Evolutionary conservation across 306 rosid species (phyloP).

Genomic region (Begonia loranthoides): DNA sequence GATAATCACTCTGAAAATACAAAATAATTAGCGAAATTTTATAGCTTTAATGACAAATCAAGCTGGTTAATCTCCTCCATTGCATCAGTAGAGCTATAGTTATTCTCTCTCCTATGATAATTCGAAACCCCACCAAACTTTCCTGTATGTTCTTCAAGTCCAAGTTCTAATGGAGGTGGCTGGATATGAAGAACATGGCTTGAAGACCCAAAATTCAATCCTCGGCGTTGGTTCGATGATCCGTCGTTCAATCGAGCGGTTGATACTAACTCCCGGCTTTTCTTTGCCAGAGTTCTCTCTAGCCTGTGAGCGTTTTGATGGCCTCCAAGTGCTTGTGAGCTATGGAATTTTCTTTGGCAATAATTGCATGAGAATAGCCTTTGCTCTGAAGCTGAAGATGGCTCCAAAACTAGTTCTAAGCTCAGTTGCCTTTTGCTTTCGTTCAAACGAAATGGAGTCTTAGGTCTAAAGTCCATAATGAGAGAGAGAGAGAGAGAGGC

Average conservation of each 20-base stretch:
- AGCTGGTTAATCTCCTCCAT: slow-evolving; percentile 58
- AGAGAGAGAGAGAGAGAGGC: no score
- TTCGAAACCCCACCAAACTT: neutral
- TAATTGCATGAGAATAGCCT: slow-evolving; percentile 73
- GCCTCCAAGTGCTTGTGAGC: slow-evolving; percentile 81
- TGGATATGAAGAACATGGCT: slow-evolving; percentile 7
- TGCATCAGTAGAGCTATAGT: neutral
- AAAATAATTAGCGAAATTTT: slow-evolving; percentile 4
- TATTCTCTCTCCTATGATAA: neutral
- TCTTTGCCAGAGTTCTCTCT: slow-evolving; percentile 73
- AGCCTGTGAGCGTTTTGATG: slow-evolving; percentile 92
- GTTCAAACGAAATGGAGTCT: no score
- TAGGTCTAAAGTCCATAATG: no score
- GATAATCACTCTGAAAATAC: no score
- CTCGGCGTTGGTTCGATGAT: neutral
- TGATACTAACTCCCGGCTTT: slow-evolving; percentile 44
- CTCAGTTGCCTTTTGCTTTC: no score
- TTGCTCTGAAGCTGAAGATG: neutral
- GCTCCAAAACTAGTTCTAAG: no score
- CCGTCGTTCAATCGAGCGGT: slow-evolving; percentile 14
- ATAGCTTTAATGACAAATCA: slow-evolving; percentile 70
- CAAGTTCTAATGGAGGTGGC: neutral
- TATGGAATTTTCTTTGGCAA: slow-evolving; percentile 68
- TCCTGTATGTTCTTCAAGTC: neutral
- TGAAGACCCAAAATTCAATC: neutral